Percentiles rank a stretch among this genome's conserved stretches.
Evolutionary conservation across 345 rosid genomes (phyloP).

Genomic region (Populus pruinosa): DNA sequence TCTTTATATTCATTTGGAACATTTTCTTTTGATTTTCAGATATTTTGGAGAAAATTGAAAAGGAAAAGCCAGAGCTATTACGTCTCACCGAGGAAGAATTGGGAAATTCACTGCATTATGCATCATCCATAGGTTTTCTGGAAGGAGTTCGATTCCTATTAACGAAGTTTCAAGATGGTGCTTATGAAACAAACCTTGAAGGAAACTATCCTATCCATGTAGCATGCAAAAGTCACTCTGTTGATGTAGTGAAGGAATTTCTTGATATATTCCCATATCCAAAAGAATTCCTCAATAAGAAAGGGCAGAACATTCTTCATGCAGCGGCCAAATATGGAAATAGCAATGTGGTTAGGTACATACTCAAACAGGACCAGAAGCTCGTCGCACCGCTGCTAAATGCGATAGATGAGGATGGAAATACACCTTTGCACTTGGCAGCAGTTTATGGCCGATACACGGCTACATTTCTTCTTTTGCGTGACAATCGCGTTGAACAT

Average conservation of each 20-base stretch:
- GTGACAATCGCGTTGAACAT: neutral
- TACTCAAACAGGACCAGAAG: neutral
- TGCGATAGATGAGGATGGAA: neutral
- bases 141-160: conserved; percentile 1
- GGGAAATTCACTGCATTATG: conserved; percentile 10
- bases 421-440: neutral
- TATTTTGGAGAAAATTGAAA: conserved; percentile 1
- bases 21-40: neutral
- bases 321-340: neutral
- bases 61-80: conserved; percentile 14
- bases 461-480: neutral
- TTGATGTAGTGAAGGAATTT: neutral
- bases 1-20: neutral
- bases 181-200: neutral
- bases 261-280: neutral
- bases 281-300: neutral
- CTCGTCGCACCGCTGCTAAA: neutral
- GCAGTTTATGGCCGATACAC: neutral
- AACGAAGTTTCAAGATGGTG: neutral
- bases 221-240: neutral
- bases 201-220: neutral
- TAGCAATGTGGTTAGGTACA: neutral
- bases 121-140: conserved; percentile 1
- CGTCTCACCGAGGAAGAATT: conserved; percentile 14
- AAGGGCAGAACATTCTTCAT: neutral